Percentiles rank a stretch among this genome's conserved stretches.
Evolutionary conservation across 805 yeast genomes (phyloP).

Genomic region (Saccharomycopsis guyanensis): DNA sequence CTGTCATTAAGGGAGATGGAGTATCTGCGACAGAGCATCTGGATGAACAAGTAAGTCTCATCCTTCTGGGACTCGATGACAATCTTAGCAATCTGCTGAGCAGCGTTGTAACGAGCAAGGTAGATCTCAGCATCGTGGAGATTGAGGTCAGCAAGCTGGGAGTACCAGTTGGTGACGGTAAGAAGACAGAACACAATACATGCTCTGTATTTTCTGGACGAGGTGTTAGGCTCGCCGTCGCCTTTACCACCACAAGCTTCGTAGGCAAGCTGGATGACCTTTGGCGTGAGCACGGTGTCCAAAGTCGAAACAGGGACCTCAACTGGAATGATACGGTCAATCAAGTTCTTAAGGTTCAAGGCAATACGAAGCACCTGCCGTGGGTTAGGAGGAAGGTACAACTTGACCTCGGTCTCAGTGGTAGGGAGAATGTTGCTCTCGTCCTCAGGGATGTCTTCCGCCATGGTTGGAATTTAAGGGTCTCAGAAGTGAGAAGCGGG

Average conservation of each 20-base stretch:
- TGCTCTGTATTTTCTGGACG: slow-evolving; percentile 57
- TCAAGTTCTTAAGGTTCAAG: slow-evolving; percentile 59
- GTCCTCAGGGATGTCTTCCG: no score
- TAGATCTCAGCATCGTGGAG: slow-evolving; percentile 61
- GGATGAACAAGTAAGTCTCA: slow-evolving; percentile 58
- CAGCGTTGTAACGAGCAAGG: slow-evolving; percentile 52
- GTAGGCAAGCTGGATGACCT: slow-evolving; percentile 51
- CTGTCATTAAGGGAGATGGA: slow-evolving; percentile 52
- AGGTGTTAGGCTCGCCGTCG: slow-evolving; percentile 45
- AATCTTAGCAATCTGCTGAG: slow-evolving; percentile 62
- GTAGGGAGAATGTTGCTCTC: slow-evolving; percentile 8
- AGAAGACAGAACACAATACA: slow-evolving; percentile 61
- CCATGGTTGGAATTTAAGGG: no score
- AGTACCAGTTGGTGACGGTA: slow-evolving; percentile 71
- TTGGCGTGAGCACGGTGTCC: slow-evolving; percentile 43
- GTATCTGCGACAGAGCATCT: slow-evolving; percentile 70
- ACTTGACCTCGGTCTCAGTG: slow-evolving; percentile 10
- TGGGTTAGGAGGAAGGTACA: slow-evolving; percentile 37
- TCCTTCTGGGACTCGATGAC: slow-evolving; percentile 52
- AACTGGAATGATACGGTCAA: slow-evolving; percentile 62
- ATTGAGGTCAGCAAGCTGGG: slow-evolving; percentile 48
- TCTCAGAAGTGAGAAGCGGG: no score
- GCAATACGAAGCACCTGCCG: slow-evolving; percentile 64
- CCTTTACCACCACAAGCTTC: slow-evolving; percentile 88
- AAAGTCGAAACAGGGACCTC: slow-evolving; percentile 25